phyloP scores from a whole-genome alignment of 2,329 filamentous ascomycete species.

The Alternaria sp. region DNA sequence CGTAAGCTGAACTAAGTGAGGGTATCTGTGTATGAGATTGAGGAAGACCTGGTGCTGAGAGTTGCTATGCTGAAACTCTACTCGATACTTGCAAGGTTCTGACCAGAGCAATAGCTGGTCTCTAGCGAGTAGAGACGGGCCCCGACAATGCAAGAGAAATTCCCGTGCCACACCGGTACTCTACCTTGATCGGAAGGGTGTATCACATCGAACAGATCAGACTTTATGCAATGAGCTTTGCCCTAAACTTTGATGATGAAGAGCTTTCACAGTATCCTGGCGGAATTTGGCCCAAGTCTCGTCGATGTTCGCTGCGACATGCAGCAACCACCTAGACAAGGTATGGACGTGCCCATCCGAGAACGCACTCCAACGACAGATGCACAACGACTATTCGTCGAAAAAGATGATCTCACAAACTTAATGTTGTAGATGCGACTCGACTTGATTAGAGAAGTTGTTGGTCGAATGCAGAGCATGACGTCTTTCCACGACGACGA shows the following conservation, averaged over 20 bases:
- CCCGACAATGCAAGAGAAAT: background rate
- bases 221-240: background rate
- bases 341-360: background rate
- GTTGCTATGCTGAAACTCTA: background rate
- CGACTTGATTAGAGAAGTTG: background rate
- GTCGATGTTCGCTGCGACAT: constrained; percentile 1
- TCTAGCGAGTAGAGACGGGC: constrained; percentile 3
- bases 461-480: background rate
- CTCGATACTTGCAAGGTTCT: background rate
- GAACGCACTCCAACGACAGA: background rate
- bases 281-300: background rate
- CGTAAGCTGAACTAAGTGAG: background rate
- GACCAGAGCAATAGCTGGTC: background rate
- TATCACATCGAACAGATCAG: background rate
- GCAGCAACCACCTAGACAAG: background rate
- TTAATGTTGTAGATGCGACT: background rate
- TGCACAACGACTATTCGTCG: background rate
- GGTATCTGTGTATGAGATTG: background rate
- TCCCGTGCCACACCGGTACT: background rate
- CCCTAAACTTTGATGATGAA: background rate
- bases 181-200: background rate
- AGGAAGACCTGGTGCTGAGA: background rate
- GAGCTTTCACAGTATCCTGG: background rate
- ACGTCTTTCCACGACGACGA: background rate
- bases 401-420: background rate